Evolutionary conservation across 2,329 filamentous ascomycete species (phyloP), one percentile per base, ranked within the genome.

Genomic region (Stromatinia cepivora): DNA sequence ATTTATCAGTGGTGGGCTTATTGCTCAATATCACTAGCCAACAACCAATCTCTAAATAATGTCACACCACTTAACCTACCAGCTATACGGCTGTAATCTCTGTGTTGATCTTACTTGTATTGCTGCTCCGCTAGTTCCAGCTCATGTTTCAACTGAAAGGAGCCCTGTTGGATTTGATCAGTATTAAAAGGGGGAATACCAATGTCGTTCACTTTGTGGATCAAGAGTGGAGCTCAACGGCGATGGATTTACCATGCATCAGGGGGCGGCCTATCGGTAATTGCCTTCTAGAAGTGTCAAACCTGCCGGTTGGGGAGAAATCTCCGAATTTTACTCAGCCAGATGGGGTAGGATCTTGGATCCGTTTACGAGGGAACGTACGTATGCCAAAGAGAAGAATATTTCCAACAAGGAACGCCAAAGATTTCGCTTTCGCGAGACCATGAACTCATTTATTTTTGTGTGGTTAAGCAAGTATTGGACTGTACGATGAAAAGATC

Each of bases 191-290:
- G 36, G 63, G 63, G 20, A 66, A 45, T 45, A 50, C 45, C 31
- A 42, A 45, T 66, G 59, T 62, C 59, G 45, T 62, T 62, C 45
- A 25, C 45, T 34, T n/a, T 56, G 15, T 36, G 31, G 46, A 63
- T 52, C 45, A 46, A 52, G 15, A 39, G 46, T 64, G 61, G 61
- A 64, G 31, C 61, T 52, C 46, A 64, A 50, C 61, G 61, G 61
- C 61, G 46, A 58, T 52, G 17, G 46, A 39, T 52, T 62, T 62
- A 50, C 46, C 61, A 64, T 64, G 61, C 31, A 52, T 64, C 31
- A 68, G 57, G 66, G 66, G 66, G 57, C 15, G 25, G 25, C 28
- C 39, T 52, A 54, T 54, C 66, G 66, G 66, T 68, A 68, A 68
- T 68, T 68, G n/a, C 25, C 48, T 68, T 63, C 46, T 63, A 54